Evolutionary conservation across 1,284 basidiomycete genomes (phyloP), one percentile per base, ranked within the genome.

Genomic region (Cryptococcus sp.): DNA sequence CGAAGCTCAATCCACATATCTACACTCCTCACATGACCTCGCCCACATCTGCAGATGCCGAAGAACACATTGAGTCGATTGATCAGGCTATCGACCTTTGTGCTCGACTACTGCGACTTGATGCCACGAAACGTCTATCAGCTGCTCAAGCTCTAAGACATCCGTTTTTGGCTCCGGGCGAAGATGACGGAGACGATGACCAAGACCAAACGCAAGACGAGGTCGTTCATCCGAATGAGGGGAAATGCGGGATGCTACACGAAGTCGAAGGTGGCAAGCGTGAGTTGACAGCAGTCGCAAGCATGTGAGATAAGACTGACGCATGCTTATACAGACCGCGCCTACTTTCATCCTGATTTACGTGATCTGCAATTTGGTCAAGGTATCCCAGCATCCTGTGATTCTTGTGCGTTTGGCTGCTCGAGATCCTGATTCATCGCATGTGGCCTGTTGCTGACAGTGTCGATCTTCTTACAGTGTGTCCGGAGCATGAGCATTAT

Each of bases 141-240:
- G 89, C 93, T 1, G 82, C 83, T 8, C 80, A 84, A 10, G 90
- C 89, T 5, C 81, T 96, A 51, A 83, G 84, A 60, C 92, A 95
- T 72, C 82, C 83, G 0, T 95, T 94, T 78, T 81, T 95, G 13
- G 41, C 40, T 17, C 23, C 38, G 3, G 56, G 57, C 6, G 43
- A 57, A 6, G 60, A 56, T 17, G 58, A 62, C 38, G 48, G 47
- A 20, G 63, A 57, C 11, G 55, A 52, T 11, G 23, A 22, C 34
- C 50, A 52, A 22, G 57, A 57, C n/a, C 20, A 46, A 47, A 50
- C 49, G 7, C 25, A 57, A 5, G 59, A 64, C 38, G 69, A 70
- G 50, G 22, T 66, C 3, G 41, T 73, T 20, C 55, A 62, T 25
- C 65, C 55, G 1, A 59, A 51, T 0, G 68, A 73, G 17, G 73